phyloP scores from a whole-genome alignment of 495 filamentous ascomycete species.

The Pyronema omphalodes region DNA sequence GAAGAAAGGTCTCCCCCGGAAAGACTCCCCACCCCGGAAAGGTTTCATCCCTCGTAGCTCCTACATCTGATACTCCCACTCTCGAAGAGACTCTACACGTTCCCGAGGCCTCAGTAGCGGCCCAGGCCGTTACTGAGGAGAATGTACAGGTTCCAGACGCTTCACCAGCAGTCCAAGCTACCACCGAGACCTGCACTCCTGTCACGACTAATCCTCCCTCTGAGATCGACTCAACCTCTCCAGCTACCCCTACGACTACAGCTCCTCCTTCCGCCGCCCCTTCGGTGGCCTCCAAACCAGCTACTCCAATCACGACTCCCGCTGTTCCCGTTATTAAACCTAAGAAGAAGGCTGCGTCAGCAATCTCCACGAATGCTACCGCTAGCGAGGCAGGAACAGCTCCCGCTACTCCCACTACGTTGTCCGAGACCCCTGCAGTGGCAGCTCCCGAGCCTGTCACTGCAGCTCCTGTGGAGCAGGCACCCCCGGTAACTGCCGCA shows the following conservation, averaged over 20 bases:
- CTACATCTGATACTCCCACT: too few species aligned
- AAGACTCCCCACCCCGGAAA: too few species aligned
- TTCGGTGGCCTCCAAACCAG: constrained; percentile 10
- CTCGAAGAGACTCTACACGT: too few species aligned
- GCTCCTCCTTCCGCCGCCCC: constrained; percentile 13
- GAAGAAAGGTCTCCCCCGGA: constrained; percentile 4
- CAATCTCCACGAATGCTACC: neutral
- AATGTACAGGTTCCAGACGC: neutral
- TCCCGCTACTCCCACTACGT: neutral
- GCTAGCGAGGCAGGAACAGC: constrained; percentile 5
- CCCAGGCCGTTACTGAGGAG: too few species aligned
- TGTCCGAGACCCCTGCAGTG: neutral
- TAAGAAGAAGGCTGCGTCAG: constrained; percentile 7
- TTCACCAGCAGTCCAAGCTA: neutral
- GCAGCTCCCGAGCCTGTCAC: neutral
- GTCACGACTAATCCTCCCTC: constrained; percentile 11
- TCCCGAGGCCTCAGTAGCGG: too few species aligned
- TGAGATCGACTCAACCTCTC: constrained; percentile 12
- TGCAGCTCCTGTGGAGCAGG: neutral
- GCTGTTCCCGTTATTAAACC: constrained; percentile 4
- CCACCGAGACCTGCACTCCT: constrained; percentile 10
- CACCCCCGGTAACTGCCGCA: neutral
- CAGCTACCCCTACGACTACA: constrained; percentile 13
- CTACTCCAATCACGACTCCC: constrained; percentile 10
- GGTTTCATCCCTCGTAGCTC: too few species aligned